Conservation (phyloP, 208 protist genomes). For the Blastocrithidia nonstop region DNA sequence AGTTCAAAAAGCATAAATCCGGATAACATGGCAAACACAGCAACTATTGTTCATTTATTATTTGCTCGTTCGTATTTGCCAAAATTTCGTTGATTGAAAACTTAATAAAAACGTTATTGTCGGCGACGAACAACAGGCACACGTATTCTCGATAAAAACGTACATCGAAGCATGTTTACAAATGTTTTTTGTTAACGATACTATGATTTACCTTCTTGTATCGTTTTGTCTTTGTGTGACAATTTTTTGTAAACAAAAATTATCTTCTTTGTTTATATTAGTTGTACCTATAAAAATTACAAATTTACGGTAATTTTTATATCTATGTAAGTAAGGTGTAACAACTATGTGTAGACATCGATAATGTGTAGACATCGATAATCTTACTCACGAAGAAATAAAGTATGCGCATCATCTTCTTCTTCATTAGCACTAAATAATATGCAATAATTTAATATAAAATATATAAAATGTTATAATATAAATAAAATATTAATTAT, state of each 20-base stretch:
- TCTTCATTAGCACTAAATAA: no score
- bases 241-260: no score
- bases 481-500: constrained; percentile 1
- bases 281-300: no score
- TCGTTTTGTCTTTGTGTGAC: neutral
- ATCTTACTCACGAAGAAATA: neutral
- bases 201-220: neutral
- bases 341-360: neutral
- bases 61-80: constrained; percentile 72
- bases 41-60: constrained; percentile 44
- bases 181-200: constrained; percentile 2
- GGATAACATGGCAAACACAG: constrained; percentile 5
- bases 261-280: no score
- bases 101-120: constrained; percentile 75
- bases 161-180: constrained; percentile 24
- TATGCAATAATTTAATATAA: no score
- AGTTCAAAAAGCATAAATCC: constrained; percentile 13
- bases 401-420: neutral
- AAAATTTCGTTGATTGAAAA: constrained; percentile 81
- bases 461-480: neutral
- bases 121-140: constrained; percentile 67
- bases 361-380: neutral
- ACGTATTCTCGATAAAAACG: constrained; percentile 17
- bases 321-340: no score
- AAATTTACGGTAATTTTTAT: no score